These are phyloP conservation scores for Sporormia fimetaria DNA, from an alignment of 495 filamentous ascomycete genomes.

Conservation along the genomic window DNA sequence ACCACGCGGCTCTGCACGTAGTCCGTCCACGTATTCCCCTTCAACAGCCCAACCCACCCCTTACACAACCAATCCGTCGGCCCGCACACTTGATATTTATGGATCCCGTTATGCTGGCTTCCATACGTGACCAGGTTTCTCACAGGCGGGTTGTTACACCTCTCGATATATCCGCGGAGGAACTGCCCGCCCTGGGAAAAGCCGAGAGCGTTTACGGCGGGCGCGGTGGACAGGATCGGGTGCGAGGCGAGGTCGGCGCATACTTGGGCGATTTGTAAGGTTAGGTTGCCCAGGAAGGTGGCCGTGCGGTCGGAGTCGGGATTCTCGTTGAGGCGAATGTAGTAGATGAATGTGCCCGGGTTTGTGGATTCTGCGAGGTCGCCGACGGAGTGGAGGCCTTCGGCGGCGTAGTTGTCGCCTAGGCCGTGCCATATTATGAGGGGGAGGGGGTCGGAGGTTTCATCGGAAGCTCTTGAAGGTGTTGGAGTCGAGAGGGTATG, in stretches of 20 bases:
- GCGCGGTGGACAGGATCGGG: constrained; percentile 66
- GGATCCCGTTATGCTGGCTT: constrained; percentile 87
- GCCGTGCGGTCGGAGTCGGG: constrained; percentile 57
- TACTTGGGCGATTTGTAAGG: constrained; percentile 62
- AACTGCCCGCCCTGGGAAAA: constrained; percentile 97
- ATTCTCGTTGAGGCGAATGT: constrained; percentile 61
- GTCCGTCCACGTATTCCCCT: constrained; percentile 59
- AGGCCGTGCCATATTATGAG: constrained; percentile 91
- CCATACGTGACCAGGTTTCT: constrained; percentile 83
- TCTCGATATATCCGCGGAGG: constrained; percentile 82
- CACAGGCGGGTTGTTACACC: constrained; percentile 74
- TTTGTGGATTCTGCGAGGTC: constrained; percentile 56
- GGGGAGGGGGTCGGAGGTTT: constrained; percentile 51
- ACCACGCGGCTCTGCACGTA: constrained; percentile 70
- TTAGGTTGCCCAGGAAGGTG: constrained; percentile 86
- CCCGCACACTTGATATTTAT: constrained; percentile 56
- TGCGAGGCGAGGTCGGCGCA: constrained; percentile 69
- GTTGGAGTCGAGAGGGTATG: too few relatives aligned
- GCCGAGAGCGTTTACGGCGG: constrained; percentile 78
- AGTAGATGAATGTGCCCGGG: constrained; percentile 75
- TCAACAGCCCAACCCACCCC: constrained; percentile 59
- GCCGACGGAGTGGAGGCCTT: constrained; percentile 58
- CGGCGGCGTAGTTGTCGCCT: constrained; percentile 60
- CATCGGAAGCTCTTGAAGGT: too few relatives aligned
- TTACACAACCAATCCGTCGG: constrained; percentile 69